Evolutionary conservation across 306 rosid genomes (phyloP).

Genomic region (Lathyrus oleraceus): DNA sequence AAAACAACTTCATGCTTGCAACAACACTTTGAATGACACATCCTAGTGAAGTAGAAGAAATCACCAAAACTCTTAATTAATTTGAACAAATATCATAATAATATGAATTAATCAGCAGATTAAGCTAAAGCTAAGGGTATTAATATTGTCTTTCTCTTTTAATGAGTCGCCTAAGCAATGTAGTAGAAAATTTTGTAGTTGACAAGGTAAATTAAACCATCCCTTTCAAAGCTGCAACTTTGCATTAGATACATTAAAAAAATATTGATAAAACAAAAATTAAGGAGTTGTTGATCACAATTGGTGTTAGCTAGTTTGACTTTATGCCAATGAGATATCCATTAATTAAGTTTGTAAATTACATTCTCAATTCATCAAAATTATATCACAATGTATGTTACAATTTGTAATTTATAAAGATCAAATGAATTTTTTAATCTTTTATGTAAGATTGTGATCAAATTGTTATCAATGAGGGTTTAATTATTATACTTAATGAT

Average conservation of each 20-base stretch:
- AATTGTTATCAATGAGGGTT: no score
- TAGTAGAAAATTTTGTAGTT: not conserved
- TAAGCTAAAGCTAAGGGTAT: not conserved
- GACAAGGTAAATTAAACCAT: conserved; percentile 2
- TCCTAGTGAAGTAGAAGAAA: conserved; percentile 30
- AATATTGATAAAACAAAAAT: not conserved
- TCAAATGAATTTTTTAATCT: no score
- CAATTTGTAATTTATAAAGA: no score
- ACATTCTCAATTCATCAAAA: no score
- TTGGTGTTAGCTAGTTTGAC: no score
- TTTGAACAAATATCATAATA: not conserved
- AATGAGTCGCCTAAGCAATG: not conserved
- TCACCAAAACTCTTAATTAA: conserved; percentile 7
- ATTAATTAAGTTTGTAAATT: no score
- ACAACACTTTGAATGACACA: conserved; percentile 56
- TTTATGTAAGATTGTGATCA: no score
- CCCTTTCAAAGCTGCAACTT: conserved; percentile 10
- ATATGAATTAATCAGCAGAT: not conserved
- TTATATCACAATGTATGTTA: no score
- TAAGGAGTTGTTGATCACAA: not conserved
- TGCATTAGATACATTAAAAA: not conserved
- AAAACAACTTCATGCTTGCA: conserved; percentile 36
- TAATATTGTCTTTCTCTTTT: not conserved
- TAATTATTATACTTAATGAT: no score
- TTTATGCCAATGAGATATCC: no score